Conservation (phyloP, 1,284 basidiomycete species). For the Flammula alnicola region DNA sequence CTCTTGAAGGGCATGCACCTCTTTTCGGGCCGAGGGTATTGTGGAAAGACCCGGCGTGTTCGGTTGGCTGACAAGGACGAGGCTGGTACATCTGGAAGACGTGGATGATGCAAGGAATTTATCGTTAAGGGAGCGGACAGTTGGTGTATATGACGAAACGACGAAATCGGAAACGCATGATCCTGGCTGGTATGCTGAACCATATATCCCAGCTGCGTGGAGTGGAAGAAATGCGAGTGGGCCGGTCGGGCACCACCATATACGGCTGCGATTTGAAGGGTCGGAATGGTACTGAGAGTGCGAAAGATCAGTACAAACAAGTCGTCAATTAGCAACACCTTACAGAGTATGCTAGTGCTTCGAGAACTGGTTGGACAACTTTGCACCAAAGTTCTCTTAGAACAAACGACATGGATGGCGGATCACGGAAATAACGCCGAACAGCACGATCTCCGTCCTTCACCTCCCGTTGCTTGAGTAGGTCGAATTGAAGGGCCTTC, state of each 20-base stretch:
- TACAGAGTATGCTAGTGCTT: too few relatives aligned
- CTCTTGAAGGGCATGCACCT: conserved; percentile 1
- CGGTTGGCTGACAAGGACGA: conserved; percentile 17
- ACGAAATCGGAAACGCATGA: conserved; percentile 18
- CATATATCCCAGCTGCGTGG: conserved; percentile 20
- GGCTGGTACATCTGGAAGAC: background rate
- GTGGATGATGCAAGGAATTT: background rate
- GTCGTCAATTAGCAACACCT: too few relatives aligned
- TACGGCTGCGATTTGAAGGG: background rate
- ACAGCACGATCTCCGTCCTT: too few relatives aligned
- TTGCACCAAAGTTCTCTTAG: too few relatives aligned
- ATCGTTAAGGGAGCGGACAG: conserved; percentile 12
- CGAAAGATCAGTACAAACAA: too few relatives aligned
- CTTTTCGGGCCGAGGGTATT: conserved; percentile 12
- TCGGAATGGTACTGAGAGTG: background rate
- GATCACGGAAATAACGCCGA: too few relatives aligned
- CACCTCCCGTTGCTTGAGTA: too few relatives aligned
- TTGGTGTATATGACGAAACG: conserved; percentile 25
- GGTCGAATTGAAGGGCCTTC: too few relatives aligned
- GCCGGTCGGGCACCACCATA: conserved; percentile 19
- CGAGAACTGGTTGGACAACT: too few relatives aligned
- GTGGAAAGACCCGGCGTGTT: conserved; percentile 11
- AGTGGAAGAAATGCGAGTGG: conserved; percentile 18
- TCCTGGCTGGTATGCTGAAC: background rate
- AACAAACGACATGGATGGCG: too few relatives aligned